Evolutionary conservation across 2,329 filamentous ascomycete species (phyloP), one percentile per base, ranked within the genome.

Genomic region (Plectosphaerella plurivora): DNA sequence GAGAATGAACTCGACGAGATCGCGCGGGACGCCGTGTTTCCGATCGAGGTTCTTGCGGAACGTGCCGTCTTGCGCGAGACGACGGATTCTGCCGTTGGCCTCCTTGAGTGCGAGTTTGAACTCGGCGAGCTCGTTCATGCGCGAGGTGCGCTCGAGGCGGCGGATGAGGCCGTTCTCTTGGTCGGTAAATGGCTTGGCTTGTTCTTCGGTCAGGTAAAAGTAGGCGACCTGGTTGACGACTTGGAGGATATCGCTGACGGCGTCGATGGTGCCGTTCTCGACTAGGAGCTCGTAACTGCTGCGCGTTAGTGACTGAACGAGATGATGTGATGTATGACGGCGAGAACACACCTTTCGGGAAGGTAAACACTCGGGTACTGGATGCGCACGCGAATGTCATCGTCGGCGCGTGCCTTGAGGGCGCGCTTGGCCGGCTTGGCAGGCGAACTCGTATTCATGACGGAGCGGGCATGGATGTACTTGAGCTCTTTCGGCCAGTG

Each of bases 281-380:
- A 83, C 83, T 25, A 93, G 86, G 10, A 94, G 80, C 61, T 92
- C 82, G 64, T 89, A 91, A 60, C 85, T 78, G 58, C 22, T 46
- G 53, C 37, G 39, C 22, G 22, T 22, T 22, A 22, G 22, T 22
- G 22, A 22, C 22, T 22, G 22, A 5, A 22, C 5, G 22, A 5
- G 3, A 22, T 22, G 22, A 22, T 22, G 22, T 22, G 22, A 22
- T 3, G 22, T 22, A 22, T 22, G 22, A 22, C 5, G 22, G 22
- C 22, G 55, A 22, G 22, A 5, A 22, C 71, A 61, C 73, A 88
- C 84, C 78, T 83, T 70, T 94, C 89, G 50, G 81, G 80, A 48
- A 78, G 77, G 52, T 83, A 81, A 56, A 78, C 75, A 67, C 89
- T 92, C 10, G 94, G 93, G 68, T 97, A 97, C 67, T 94, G 89